These are phyloP conservation scores for Gilbertella persicaria DNA, from an alignment of 371 early-diverging fungal species.

Conservation along the genomic window DNA sequence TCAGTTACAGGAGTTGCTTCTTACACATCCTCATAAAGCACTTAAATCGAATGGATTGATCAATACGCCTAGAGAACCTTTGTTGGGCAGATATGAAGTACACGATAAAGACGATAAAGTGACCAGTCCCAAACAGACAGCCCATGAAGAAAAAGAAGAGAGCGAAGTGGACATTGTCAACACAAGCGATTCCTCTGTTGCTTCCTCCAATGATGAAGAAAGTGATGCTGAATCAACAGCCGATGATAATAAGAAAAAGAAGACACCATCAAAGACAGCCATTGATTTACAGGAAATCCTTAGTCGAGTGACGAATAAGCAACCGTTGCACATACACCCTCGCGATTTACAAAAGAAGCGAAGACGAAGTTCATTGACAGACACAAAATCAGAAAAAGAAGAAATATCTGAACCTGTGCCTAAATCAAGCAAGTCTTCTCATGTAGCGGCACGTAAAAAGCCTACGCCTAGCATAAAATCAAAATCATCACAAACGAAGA, in stretches of 20 bases:
- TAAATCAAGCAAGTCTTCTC: constrained; percentile 1
- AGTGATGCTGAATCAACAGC: constrained; percentile 12
- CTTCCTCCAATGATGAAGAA: constrained; percentile 14
- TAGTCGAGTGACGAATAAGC: constrained; percentile 29
- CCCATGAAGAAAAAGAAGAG: constrained; percentile 15
- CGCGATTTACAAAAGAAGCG: constrained; percentile 26
- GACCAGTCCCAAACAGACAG: neutral
- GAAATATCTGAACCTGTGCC: neutral
- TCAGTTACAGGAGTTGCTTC: constrained; percentile 37
- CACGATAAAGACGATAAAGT: constrained; percentile 1
- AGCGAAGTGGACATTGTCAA: constrained; percentile 35
- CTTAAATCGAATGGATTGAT: constrained; percentile 28
- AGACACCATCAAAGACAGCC: neutral
- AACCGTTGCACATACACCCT: constrained; percentile 20
- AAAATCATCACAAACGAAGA: neutral
- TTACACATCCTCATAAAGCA: constrained; percentile 35
- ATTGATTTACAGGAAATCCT: constrained; percentile 40
- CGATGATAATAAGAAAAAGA: neutral
- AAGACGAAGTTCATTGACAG: constrained; percentile 5
- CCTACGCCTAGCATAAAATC: neutral
- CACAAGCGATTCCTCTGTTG: constrained; percentile 16
- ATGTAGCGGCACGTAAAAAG: constrained; percentile 7
- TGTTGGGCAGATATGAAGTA: constrained; percentile 3
- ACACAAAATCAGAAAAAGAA: neutral
- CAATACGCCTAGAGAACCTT: constrained; percentile 1